Conservation (phyloP, 208 protist genomes). For the Wallacemonas sp. region DNA sequence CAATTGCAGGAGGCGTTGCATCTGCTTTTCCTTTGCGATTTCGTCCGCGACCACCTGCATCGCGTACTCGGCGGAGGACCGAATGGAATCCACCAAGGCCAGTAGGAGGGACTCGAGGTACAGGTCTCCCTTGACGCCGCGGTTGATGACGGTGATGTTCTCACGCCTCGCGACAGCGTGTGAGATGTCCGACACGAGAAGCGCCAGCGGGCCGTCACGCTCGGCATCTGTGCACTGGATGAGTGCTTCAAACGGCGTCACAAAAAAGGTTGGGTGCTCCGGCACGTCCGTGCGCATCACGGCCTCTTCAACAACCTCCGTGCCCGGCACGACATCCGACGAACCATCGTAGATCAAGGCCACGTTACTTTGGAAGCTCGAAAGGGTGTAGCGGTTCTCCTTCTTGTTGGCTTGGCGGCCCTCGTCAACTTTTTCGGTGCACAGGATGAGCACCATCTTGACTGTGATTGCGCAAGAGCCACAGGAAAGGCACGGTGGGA, state of each 20-base stretch:
- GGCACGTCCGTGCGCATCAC: constrained; percentile 15
- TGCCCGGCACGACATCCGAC: constrained; percentile 1
- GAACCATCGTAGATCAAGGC: constrained; percentile 13
- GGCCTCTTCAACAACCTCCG: background rate
- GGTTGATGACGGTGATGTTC: constrained; percentile 85
- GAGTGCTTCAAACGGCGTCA: constrained; percentile 67
- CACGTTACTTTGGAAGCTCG: constrained; percentile 15
- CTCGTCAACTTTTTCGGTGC: constrained; percentile 12
- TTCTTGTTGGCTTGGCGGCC: constrained; percentile 11
- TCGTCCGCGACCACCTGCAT: constrained; percentile 92
- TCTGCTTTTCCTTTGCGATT: constrained; percentile 89
- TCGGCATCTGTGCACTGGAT: constrained; percentile 45
- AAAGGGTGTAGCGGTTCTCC: constrained; percentile 10
- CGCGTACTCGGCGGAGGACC: constrained; percentile 75
- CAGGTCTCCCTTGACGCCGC: constrained; percentile 51
- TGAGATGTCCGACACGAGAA: constrained; percentile 62
- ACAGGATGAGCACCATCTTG: constrained; percentile 29
- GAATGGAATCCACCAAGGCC: constrained; percentile 53
- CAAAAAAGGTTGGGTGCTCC: constrained; percentile 56
- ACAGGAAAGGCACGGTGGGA: no score
- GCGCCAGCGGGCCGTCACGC: constrained; percentile 32
- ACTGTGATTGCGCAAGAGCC: no score
- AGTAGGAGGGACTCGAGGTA: constrained; percentile 75
- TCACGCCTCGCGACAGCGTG: constrained; percentile 66
- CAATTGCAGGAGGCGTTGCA: constrained; percentile 87